These are phyloP conservation scores for Sonneratia alba DNA, from an alignment of 345 rosid genomes.

Conservation along the genomic window DNA sequence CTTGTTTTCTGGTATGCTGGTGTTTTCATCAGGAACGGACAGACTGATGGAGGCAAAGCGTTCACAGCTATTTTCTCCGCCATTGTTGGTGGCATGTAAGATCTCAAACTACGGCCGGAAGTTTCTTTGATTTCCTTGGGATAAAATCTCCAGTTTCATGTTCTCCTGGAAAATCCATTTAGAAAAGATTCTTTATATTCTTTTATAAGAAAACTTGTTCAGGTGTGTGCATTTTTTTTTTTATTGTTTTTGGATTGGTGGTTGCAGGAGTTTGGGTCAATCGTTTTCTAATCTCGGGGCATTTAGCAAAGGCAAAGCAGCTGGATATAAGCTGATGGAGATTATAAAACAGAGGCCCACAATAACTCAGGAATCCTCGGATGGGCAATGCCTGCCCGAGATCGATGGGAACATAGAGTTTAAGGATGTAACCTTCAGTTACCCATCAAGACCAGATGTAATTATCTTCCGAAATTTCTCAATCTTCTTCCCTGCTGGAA, in stretches of 20 bases:
- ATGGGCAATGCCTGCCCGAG: conserved; percentile 66
- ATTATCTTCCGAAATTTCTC: conserved; percentile 74
- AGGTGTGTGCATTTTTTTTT: background rate
- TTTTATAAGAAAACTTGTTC: background rate
- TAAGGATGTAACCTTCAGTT: conserved; percentile 86
- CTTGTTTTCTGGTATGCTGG: conserved; percentile 99
- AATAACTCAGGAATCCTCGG: conserved; percentile 59
- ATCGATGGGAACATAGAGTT: conserved; percentile 87
- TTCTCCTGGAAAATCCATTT: background rate
- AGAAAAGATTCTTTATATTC: background rate
- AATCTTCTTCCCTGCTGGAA: conserved; percentile 92
- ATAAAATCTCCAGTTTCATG: background rate
- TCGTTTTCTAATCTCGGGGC: conserved; percentile 98
- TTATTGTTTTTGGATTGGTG: conserved; percentile 6
- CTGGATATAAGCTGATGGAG: conserved; percentile 96
- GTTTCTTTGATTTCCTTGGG: background rate
- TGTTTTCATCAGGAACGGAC: conserved; percentile 87
- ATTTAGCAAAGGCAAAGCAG: conserved; percentile 96
- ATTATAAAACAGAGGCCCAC: conserved; percentile 87
- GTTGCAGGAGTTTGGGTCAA: conserved; percentile 93
- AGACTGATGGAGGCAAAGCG: conserved; percentile 95
- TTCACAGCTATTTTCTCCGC: conserved; percentile 99
- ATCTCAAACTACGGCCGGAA: conserved; percentile 3
- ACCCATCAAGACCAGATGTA: conserved; percentile 97
- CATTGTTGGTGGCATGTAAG: conserved; percentile 99